Percentiles rank a stretch among this genome's conserved stretches.
Conservation (phyloP, 179 eudicot species). For the Beta corolliflora region DNA sequence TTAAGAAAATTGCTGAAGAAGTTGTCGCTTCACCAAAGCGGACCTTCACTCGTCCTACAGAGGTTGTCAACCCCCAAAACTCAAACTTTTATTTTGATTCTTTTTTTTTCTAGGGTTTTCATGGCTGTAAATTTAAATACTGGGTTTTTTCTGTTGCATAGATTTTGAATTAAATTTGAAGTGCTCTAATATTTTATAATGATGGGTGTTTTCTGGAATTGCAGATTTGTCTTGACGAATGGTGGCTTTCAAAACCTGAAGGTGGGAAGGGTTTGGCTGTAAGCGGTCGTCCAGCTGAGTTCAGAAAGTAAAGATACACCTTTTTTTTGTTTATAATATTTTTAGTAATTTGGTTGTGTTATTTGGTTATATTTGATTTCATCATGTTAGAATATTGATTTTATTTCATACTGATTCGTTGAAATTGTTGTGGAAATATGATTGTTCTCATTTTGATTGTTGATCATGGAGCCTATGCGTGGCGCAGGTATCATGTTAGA, state of each 20-base stretch:
- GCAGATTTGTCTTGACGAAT: conserved; percentile 37
- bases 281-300: conserved; percentile 25
- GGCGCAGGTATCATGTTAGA: no score
- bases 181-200: background rate
- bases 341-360: background rate
- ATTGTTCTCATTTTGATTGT: no score
- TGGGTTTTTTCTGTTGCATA: background rate
- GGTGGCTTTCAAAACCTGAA: conserved; percentile 31
- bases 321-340: no score
- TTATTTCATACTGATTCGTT: background rate
- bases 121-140: background rate
- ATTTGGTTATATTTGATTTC: no score
- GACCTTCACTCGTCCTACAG: conserved; percentile 11
- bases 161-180: background rate
- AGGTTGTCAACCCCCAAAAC: background rate
- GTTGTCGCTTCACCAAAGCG: conserved; percentile 15
- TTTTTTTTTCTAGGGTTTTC: background rate
- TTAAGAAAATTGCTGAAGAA: conserved; percentile 23
- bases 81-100: background rate
- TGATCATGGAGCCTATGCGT: no score
- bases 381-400: background rate
- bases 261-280: conserved; percentile 23
- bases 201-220: background rate
- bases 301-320: conserved; percentile 9
- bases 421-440: background rate